Evolutionary conservation across 768 basidiomycete genomes (phyloP).

Genomic region (Auriscalpium microsporum): DNA sequence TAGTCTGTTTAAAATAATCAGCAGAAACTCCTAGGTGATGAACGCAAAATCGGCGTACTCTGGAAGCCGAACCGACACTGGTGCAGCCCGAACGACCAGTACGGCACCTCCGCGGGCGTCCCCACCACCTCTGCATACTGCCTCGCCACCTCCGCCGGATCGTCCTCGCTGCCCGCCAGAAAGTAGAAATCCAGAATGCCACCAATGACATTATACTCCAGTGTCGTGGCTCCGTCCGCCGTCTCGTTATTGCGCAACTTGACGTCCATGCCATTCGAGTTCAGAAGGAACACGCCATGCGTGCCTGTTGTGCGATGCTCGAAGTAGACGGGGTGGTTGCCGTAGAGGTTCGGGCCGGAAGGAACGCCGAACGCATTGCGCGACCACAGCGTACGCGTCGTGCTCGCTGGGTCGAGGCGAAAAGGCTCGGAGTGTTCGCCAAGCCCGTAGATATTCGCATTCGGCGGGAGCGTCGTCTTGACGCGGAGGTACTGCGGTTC

Average conservation of each 20-base stretch:
- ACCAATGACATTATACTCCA: slow-evolving; percentile 74
- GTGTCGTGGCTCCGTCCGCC: slow-evolving; percentile 25
- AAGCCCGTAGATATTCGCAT: slow-evolving; percentile 69
- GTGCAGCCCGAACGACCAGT: slow-evolving; percentile 67
- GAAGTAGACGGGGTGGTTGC: slow-evolving; percentile 65
- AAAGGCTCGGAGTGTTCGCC: slow-evolving; percentile 68
- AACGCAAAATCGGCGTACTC: slow-evolving; percentile 26
- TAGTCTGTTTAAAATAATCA: slow-evolving; percentile 33
- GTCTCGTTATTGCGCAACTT: slow-evolving; percentile 38
- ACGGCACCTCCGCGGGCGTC: slow-evolving; percentile 60
- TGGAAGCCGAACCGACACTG: slow-evolving; percentile 67
- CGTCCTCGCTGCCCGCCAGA: slow-evolving; percentile 52
- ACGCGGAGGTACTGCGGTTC: slow-evolving; percentile 72
- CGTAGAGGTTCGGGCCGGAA: slow-evolving; percentile 54
- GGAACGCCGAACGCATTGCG: slow-evolving; percentile 57
- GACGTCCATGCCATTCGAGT: slow-evolving; percentile 72
- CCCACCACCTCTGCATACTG: slow-evolving; percentile 68
- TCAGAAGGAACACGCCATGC: slow-evolving; percentile 63
- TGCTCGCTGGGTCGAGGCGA: slow-evolving; percentile 38
- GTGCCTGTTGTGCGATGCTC: slow-evolving; percentile 58
- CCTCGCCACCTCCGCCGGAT: slow-evolving; percentile 48
- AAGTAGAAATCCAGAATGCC: slow-evolving; percentile 77
- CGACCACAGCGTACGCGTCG: slow-evolving; percentile 48
- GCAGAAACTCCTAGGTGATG: not conserved
- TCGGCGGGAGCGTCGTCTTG: slow-evolving; percentile 50